A percentile compares a stretch with the other conserved stretches of the same genome.
phyloP scores from a whole-genome alignment of 768 basidiomycete genomes.

The Boletus vinaceobasis region DNA sequence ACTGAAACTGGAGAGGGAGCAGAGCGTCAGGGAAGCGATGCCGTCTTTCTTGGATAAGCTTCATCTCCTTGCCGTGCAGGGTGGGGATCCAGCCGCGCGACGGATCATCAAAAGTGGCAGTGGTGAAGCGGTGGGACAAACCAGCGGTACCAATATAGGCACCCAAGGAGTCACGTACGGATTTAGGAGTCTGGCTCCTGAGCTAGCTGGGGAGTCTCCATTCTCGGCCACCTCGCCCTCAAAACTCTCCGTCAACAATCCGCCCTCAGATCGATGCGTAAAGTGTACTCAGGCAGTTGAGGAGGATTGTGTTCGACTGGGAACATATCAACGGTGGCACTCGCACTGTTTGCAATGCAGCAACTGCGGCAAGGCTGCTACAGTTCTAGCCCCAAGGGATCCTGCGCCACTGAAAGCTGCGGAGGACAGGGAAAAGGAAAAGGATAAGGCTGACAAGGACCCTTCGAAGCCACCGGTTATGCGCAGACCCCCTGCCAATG shows the following conservation, averaged over 20 bases:
- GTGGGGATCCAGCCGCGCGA: constrained; percentile 74
- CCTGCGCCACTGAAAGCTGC: constrained; percentile 46
- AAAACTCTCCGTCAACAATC: constrained; percentile 58
- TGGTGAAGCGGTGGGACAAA: constrained; percentile 50
- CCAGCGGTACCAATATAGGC: constrained; percentile 54
- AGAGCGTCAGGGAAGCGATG: constrained; percentile 79
- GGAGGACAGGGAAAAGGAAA: constrained; percentile 47
- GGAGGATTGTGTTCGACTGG: constrained; percentile 93
- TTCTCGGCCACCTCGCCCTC: constrained; percentile 46
- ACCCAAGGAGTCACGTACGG: constrained; percentile 90
- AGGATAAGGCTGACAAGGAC: constrained; percentile 40
- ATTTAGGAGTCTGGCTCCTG: constrained; percentile 87
- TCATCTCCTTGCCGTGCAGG: constrained; percentile 83
- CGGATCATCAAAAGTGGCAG: constrained; percentile 73
- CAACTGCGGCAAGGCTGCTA: constrained; percentile 74
- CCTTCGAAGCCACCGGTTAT: constrained; percentile 59
- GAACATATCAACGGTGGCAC: constrained; percentile 98
- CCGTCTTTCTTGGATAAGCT: constrained; percentile 88
- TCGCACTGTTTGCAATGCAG: constrained; percentile 87
- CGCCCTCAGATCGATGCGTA: constrained; percentile 88
- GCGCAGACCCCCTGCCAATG: constrained; percentile 78
- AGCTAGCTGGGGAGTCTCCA: constrained; percentile 85
- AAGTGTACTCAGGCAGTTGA: constrained; percentile 89
- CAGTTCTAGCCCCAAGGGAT: constrained; percentile 57
- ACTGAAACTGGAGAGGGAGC: constrained; percentile 91